These are phyloP conservation scores for Chaetomium sp. DNA, from an alignment of 2,329 filamentous ascomycete species.

Conservation along the genomic window DNA sequence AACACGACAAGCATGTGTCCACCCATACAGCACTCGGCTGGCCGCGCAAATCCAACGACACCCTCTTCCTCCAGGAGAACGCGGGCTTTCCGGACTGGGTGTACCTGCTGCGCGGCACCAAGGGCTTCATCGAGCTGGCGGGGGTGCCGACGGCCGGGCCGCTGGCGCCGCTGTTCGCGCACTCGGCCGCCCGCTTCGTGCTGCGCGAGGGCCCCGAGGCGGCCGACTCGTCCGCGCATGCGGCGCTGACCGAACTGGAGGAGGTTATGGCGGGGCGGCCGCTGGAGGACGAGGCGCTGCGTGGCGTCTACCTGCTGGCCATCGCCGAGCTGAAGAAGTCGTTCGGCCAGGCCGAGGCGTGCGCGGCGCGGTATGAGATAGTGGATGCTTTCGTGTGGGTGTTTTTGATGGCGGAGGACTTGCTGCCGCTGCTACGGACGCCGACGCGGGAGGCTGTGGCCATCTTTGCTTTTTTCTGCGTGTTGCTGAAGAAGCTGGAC, in stretches of 20 bases:
- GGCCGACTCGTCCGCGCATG: background rate
- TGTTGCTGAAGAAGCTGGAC: constrained; percentile 6
- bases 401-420: background rate
- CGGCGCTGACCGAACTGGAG: constrained; percentile 1
- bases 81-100: constrained; percentile 7
- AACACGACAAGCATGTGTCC: background rate
- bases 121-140: constrained; percentile 5
- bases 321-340: constrained; percentile 3
- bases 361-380: background rate
- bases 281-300: constrained; percentile 1
- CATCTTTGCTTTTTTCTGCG: constrained; percentile 2
- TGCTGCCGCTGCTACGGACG: constrained; percentile 2
- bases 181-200: background rate
- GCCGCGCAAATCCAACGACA: constrained; percentile 4
- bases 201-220: constrained; percentile 2
- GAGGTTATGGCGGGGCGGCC: background rate
- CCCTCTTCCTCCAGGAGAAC: constrained; percentile 1
- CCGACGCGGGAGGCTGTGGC: background rate
- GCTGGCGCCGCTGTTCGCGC: constrained; percentile 5
- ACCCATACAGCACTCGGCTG: background rate
- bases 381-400: constrained; percentile 4
- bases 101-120: constrained; percentile 5
- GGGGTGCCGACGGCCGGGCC: background rate
- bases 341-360: constrained; percentile 7
- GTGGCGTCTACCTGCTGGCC: background rate